phyloP scores from a whole-genome alignment of 108 stramenopile genomes.

The Ochromonas danica region DNA sequence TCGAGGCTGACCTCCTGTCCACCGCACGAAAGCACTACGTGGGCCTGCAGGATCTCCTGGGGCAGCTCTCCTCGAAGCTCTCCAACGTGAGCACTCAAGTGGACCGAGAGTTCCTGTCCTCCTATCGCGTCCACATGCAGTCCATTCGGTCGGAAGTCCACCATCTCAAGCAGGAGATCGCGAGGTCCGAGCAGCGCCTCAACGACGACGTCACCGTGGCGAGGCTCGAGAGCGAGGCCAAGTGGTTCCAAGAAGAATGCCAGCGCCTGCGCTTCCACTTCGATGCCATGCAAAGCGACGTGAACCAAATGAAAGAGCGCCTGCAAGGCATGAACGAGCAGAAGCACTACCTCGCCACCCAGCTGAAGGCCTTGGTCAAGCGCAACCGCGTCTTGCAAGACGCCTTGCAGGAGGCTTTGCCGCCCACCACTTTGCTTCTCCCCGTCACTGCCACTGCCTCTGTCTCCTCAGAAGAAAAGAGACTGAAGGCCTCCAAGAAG shows the following conservation, averaged over 20 bases:
- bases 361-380: conserved; percentile 26
- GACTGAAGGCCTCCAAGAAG: no score
- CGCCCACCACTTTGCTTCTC: neutral
- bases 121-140: conserved; percentile 24
- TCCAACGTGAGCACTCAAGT: neutral
- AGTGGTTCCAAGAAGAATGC: conserved; percentile 31
- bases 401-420: neutral
- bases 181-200: neutral
- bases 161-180: neutral
- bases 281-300: conserved; percentile 10
- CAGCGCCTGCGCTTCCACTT: neutral
- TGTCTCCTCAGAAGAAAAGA: no score
- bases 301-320: conserved; percentile 17
- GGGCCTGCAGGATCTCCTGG: neutral
- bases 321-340: conserved; percentile 14
- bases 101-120: conserved; percentile 24
- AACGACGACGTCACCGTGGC: conserved; percentile 6
- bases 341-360: neutral
- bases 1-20: no score
- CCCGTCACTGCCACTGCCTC: no score
- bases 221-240: conserved; percentile 3
- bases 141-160: neutral
- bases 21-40: neutral
- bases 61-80: neutral
- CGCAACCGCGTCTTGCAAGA: conserved; percentile 23